Base-by-base conservation (phyloP, 371 early-diverging fungal genomes). In the Syncephalastrum contaminatum region DNA sequence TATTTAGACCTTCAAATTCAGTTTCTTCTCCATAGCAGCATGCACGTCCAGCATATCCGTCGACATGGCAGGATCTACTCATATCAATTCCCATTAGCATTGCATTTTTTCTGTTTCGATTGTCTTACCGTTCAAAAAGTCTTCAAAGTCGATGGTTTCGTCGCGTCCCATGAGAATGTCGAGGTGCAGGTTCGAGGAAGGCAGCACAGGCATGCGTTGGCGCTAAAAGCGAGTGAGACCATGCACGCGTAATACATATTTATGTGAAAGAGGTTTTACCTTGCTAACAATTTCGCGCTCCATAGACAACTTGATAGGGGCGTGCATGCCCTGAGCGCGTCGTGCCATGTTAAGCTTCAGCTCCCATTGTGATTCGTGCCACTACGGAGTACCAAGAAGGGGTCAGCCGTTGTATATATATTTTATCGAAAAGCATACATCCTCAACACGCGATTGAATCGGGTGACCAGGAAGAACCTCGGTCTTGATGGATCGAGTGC, bases 261-360 rank as follows among this genome's bases (percentile, higher is more conserved):
- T 30, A 45, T 45, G n/a, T n/a, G 10, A 47, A 18, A 36, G 27
- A 4, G 12, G 2, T 18, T 47, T 42, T 80, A 91, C 94, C 82
- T 85, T 80, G 56, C 75, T 72, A 48, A 91, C 85, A 18, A 90
- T 66, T 27, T 73, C 74, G 44, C 83, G 78, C 69, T 96, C 96
- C 96, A 97, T 95, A 66, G 91, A 87, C 67, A 91, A 71, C 59
- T 91, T 86, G 60, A 97, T 77, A 46, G 96, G 98, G 16, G 90
- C 88, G 61, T 95, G 95, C 63, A 92, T 72, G 41, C 96, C 98
- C 63, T 89, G 89, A 40, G 85, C 67, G 63, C 83, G 81, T 45
- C 93, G 87, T 49, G 89, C 87, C 85, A 94, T 78, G 57, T 83
- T 82, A 55, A 91, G 68, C 69, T 90, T 89, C 44, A 91, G 77